Percentiles rank a stretch among this genome's conserved stretches.
phyloP scores from a whole-genome alignment of 495 filamentous ascomycete species.

The Talaromyces borbonicus region DNA sequence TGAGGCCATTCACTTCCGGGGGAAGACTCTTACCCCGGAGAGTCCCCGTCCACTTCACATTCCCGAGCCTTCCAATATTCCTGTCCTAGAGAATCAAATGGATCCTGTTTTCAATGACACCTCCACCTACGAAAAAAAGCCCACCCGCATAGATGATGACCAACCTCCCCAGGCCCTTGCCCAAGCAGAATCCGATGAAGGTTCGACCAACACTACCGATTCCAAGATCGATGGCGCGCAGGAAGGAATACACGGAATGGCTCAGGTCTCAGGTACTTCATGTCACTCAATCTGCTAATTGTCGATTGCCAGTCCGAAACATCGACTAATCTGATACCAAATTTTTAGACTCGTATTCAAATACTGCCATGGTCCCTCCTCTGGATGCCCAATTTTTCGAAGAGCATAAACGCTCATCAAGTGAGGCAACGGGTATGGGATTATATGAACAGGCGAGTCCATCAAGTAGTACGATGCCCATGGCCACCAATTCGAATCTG shows the following conservation, averaged over 20 bases:
- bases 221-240: slow-evolving; percentile 5
- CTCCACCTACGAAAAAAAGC: slow-evolving; percentile 37
- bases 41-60: slow-evolving; percentile 62
- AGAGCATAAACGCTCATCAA: not conserved
- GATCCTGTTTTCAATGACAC: slow-evolving; percentile 64
- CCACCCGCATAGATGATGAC: slow-evolving; percentile 9
- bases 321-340: slow-evolving; percentile 10
- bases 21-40: slow-evolving; percentile 60
- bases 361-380: not conserved
- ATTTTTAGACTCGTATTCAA: not conserved
- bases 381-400: not conserved
- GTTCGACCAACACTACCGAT: slow-evolving; percentile 9
- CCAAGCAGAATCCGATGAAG: not conserved
- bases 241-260: not conserved
- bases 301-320: slow-evolving; percentile 5
- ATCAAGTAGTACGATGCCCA: not conserved
- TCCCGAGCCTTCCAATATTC: slow-evolving; percentile 59
- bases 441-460: not conserved
- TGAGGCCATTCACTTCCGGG: slow-evolving; percentile 56
- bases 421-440: not conserved
- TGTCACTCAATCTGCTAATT: not conserved
- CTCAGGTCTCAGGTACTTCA: slow-evolving; percentile 16
- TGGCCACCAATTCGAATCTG: not conserved
- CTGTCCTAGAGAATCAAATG: slow-evolving; percentile 63
- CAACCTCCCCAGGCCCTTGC: not conserved